Conservation (phyloP, 179 eudicot species). For the Silene noctiflora region DNA sequence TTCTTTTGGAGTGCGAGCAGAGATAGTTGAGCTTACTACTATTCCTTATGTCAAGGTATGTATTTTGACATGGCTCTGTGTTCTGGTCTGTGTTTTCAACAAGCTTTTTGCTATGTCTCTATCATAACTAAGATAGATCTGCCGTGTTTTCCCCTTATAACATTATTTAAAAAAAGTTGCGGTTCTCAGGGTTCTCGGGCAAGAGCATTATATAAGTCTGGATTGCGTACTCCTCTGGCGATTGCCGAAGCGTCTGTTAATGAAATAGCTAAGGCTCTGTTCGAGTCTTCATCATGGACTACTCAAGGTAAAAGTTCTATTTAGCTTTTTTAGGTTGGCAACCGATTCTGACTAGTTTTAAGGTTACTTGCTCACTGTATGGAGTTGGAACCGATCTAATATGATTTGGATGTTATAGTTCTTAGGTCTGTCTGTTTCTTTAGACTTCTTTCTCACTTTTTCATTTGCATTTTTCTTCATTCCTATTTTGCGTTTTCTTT, state of each 20-base stretch:
- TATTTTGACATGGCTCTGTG: conserved; percentile 10
- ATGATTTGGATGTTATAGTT: not conserved
- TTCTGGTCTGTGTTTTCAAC: not conserved
- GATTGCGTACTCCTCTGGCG: conserved; percentile 84
- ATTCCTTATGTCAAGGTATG: conserved; percentile 89
- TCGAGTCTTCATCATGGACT: conserved; percentile 91
- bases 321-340: not conserved
- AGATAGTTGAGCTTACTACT: conserved; percentile 91
- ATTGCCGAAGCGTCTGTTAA: conserved; percentile 83
- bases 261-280: conserved; percentile 88
- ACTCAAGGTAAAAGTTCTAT: conserved; percentile 54
- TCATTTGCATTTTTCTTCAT: not conserved
- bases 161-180: not conserved
- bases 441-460: not conserved
- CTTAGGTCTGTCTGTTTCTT: not conserved
- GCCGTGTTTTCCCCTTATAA: conserved; percentile 7
- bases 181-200: conserved; percentile 86
- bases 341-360: not conserved
- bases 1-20: conserved; percentile 98
- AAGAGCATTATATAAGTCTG: conserved; percentile 91
- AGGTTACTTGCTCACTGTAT: not conserved
- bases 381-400: not conserved
- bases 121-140: not conserved
- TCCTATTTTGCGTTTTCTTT: not conserved
- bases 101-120: conserved; percentile 11